Evolutionary conservation across 495 filamentous ascomycete species (phyloP).

Genomic region (Aspergillus sclerotiicarbonarius): DNA sequence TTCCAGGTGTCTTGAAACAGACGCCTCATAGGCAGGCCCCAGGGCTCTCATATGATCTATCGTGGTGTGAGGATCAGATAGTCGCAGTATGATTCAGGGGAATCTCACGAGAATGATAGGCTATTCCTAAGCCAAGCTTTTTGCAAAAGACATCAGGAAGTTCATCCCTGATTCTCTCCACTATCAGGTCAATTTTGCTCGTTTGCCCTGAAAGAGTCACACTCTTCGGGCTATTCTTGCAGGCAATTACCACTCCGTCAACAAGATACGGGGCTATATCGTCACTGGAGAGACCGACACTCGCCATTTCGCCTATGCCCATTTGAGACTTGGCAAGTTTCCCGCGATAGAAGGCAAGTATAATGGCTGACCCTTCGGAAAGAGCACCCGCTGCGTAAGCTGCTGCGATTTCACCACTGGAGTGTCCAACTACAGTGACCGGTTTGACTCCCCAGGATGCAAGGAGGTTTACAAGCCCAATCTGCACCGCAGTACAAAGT

Average conservation of each 20-base stretch:
- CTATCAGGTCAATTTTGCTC: slow-evolving; percentile 31
- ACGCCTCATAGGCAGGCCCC: background rate
- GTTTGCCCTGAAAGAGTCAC: slow-evolving; percentile 29
- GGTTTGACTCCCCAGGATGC: slow-evolving; percentile 7
- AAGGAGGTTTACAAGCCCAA: slow-evolving; percentile 15
- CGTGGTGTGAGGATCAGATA: background rate
- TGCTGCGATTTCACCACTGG: slow-evolving; percentile 23
- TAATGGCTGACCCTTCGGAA: slow-evolving; percentile 5
- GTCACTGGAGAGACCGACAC: slow-evolving; percentile 29
- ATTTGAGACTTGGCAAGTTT: background rate
- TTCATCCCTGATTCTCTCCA: slow-evolving; percentile 25
- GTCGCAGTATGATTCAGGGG: background rate
- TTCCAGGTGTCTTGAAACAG: slow-evolving; percentile 13
- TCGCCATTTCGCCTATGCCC: slow-evolving; percentile 27
- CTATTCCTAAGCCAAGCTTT: slow-evolving; percentile 34
- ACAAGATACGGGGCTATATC: slow-evolving; percentile 12
- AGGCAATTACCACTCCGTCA: slow-evolving; percentile 10
- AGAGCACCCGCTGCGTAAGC: slow-evolving; percentile 19
- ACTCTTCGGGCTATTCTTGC: slow-evolving; percentile 21
- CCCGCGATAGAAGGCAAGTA: slow-evolving; percentile 12
- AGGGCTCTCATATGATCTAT: slow-evolving; percentile 3
- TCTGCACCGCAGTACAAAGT: slow-evolving; percentile 33
- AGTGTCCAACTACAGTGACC: slow-evolving; percentile 20
- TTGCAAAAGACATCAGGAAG: slow-evolving; percentile 18
- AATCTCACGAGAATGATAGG: slow-evolving; percentile 39